A percentile compares a stretch with the other conserved stretches of the same genome.
These are phyloP conservation scores for Lentinula edodes DNA, from an alignment of 768 basidiomycete genomes.

Conservation along the genomic window DNA sequence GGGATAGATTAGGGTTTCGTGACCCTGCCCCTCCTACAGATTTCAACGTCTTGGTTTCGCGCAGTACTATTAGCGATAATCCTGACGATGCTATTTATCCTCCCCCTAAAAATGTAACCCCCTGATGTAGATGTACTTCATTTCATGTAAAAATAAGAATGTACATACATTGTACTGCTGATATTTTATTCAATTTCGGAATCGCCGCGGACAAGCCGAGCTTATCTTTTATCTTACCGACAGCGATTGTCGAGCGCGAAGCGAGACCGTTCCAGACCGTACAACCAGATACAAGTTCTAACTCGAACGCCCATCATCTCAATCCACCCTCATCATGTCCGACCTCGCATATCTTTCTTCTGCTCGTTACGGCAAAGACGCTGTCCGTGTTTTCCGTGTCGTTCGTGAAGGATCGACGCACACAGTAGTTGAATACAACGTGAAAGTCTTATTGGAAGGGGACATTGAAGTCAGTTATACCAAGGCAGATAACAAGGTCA, in stretches of 20 bases:
- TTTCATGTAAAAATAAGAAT: neutral
- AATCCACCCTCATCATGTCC: neutral
- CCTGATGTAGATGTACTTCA: neutral
- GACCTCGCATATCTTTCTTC: constrained; percentile 22
- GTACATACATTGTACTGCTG: too few relatives aligned
- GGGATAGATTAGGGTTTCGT: neutral
- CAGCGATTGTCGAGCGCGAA: too few relatives aligned
- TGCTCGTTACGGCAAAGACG: constrained; percentile 85
- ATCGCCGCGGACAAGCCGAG: too few relatives aligned
- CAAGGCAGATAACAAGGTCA: constrained; percentile 78
- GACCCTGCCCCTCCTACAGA: neutral
- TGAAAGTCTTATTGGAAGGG: constrained; percentile 77
- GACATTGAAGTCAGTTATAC: constrained; percentile 82
- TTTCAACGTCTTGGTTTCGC: neutral
- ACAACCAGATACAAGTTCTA: too few relatives aligned
- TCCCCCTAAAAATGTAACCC: neutral
- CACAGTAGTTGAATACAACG: constrained; percentile 80
- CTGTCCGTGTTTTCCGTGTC: constrained; percentile 80
- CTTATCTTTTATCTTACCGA: too few relatives aligned
- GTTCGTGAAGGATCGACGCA: constrained; percentile 68
- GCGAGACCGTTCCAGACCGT: too few relatives aligned
- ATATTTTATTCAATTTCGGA: too few relatives aligned
- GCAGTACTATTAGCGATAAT: neutral
- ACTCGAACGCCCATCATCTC: too few relatives aligned
- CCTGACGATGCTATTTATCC: neutral